A percentile compares a stretch with the other conserved stretches of the same genome.
These are phyloP conservation scores for Cucurbita ficifolia DNA, from an alignment of 306 rosid genomes.

Conservation along the genomic window DNA sequence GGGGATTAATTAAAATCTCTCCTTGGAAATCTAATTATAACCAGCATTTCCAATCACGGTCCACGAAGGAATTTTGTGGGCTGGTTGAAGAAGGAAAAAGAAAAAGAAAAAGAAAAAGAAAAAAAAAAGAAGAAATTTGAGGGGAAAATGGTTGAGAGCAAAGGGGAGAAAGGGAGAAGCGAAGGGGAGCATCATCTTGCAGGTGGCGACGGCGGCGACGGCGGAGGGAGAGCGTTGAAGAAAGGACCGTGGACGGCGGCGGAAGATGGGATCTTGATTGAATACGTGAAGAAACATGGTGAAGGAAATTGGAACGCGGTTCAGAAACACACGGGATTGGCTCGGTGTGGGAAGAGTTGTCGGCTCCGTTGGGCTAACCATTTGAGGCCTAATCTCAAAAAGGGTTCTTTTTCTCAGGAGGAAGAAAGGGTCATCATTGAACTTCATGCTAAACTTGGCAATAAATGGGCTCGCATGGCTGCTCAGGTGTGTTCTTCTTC, in stretches of 20 bases:
- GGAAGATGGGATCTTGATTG: slow-evolving; percentile 46
- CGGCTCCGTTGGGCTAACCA: slow-evolving; percentile 89
- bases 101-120: neutral
- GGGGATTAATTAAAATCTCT: neutral
- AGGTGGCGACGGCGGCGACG: neutral
- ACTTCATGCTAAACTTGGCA: slow-evolving; percentile 70
- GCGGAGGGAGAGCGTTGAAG: slow-evolving; percentile 19
- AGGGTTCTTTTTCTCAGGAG: slow-evolving; percentile 41
- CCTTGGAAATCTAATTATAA: neutral
- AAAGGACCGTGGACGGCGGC: slow-evolving; percentile 75
- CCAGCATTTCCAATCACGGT: neutral
- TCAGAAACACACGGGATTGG: slow-evolving; percentile 44
- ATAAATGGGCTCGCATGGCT: slow-evolving; percentile 93
- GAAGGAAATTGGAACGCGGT: slow-evolving; percentile 89
- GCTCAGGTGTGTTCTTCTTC: slow-evolving; percentile 27
- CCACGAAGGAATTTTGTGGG: slow-evolving; percentile 5
- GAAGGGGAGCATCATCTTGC: neutral
- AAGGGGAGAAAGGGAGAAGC: neutral
- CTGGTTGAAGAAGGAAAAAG: neutral
- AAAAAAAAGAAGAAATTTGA: neutral
- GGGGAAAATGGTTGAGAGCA: neutral
- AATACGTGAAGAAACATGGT: slow-evolving; percentile 51
- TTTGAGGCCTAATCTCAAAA: slow-evolving; percentile 64
- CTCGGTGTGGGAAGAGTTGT: slow-evolving; percentile 76
- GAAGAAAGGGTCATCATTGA: slow-evolving; percentile 51